phyloP scores from a whole-genome alignment of 2,329 filamentous ascomycete genomes.

The Tolypocladium paradoxum region DNA sequence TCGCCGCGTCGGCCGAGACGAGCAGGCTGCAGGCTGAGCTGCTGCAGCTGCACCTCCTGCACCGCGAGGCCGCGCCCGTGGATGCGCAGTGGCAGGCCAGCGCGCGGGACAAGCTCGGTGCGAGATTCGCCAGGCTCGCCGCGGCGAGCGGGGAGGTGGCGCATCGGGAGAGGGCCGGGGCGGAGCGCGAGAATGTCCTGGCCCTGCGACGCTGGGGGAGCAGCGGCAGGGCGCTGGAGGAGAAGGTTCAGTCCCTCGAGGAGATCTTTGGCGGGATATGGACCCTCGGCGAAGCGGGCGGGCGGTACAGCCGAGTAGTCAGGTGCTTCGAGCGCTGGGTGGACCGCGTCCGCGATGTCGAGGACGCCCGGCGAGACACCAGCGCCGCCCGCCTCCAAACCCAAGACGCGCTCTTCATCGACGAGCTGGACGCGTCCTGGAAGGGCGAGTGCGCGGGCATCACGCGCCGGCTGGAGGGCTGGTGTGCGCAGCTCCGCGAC shows the following conservation, averaged over 20 bases:
- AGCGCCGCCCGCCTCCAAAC: slow-evolving; percentile 20
- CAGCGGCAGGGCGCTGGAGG: slow-evolving; percentile 33
- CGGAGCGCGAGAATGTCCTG: slow-evolving; percentile 38
- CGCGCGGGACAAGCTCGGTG: slow-evolving; percentile 37
- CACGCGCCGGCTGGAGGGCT: slow-evolving; percentile 41
- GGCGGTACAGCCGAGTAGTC: slow-evolving; percentile 44
- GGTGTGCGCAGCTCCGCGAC: slow-evolving; percentile 36
- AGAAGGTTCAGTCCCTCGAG: slow-evolving; percentile 47
- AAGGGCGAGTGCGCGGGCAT: slow-evolving; percentile 45
- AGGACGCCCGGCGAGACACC: slow-evolving; percentile 30
- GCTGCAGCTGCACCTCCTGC: slow-evolving; percentile 53
- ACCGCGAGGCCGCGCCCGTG: slow-evolving; percentile 38
- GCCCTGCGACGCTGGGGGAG: slow-evolving; percentile 42
- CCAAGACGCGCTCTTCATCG: slow-evolving; percentile 35
- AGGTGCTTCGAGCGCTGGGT: slow-evolving; percentile 51
- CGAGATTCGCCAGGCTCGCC: slow-evolving; percentile 31
- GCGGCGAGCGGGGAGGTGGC: slow-evolving; percentile 22
- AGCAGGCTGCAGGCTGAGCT: slow-evolving; percentile 52
- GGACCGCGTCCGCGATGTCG: slow-evolving; percentile 32
- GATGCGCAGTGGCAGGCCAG: slow-evolving; percentile 43
- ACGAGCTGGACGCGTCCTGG: slow-evolving; percentile 46
- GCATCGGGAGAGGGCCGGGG: slow-evolving; percentile 27
- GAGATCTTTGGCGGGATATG: slow-evolving; percentile 46
- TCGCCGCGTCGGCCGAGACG: slow-evolving; percentile 47
- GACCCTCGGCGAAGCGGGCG: slow-evolving; percentile 43